These are phyloP conservation scores for Mycosphaerella sp. DNA, from an alignment of 2,329 filamentous ascomycete species.

Conservation along the genomic window DNA sequence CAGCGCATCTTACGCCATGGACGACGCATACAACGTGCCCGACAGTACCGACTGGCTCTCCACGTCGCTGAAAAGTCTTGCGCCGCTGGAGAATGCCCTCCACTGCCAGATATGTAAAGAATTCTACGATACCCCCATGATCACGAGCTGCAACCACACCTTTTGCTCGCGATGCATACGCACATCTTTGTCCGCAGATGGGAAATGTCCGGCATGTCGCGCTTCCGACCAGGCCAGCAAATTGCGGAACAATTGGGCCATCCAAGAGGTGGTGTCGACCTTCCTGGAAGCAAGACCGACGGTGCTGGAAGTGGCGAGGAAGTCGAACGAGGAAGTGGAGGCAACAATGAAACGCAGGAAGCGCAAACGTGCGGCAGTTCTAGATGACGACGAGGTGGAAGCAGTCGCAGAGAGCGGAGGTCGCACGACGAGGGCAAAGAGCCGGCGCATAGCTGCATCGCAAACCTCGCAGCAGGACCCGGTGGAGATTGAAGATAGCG, in stretches of 20 bases:
- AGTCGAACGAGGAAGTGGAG: slow-evolving; percentile 22
- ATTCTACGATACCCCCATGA: slow-evolving; percentile 89
- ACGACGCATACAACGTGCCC: slow-evolving; percentile 43
- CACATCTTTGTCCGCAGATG: slow-evolving; percentile 71
- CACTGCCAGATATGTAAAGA: slow-evolving; percentile 98
- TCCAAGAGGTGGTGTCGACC: slow-evolving; percentile 76
- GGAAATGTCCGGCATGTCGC: slow-evolving; percentile 82
- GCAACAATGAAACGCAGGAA: slow-evolving; percentile 39
- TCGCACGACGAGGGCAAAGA: slow-evolving; percentile 37
- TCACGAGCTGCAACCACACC: slow-evolving; percentile 89
- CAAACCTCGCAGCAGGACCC: slow-evolving; percentile 26
- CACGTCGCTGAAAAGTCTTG: slow-evolving; percentile 61
- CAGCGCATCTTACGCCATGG: slow-evolving; percentile 10
- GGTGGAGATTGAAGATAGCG: slow-evolving; percentile 36
- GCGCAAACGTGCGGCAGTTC: slow-evolving; percentile 42
- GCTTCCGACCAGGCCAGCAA: slow-evolving; percentile 74
- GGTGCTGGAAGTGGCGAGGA: slow-evolving; percentile 58
- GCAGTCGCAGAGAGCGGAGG: slow-evolving; percentile 14
- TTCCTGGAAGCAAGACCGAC: slow-evolving; percentile 61
- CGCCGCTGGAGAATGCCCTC: slow-evolving; percentile 71
- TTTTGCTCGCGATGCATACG: slow-evolving; percentile 97
- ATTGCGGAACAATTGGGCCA: slow-evolving; percentile 72
- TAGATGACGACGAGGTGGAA: slow-evolving; percentile 30
- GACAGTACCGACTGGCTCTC: slow-evolving; percentile 81
- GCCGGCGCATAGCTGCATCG: slow-evolving; percentile 30